Evolutionary conservation across 805 yeast species (phyloP), one percentile per base, ranked within the genome.

Genomic region (Yarrowia yakushimensis): DNA sequence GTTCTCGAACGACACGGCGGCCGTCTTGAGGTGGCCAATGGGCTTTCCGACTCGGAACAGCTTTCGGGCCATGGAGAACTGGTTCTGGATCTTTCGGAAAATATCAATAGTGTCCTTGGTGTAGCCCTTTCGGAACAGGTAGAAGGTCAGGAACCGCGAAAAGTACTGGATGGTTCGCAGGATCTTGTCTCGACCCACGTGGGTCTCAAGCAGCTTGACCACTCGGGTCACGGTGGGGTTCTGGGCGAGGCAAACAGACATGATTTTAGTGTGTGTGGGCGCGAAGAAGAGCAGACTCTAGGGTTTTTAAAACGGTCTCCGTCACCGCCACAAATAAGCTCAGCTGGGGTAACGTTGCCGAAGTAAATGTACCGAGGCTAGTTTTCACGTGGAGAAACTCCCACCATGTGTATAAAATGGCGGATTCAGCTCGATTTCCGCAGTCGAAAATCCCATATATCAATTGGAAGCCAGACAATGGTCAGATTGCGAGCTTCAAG

Each of bases 11-110:
- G 88, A 81, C 66, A 81, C 79, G 2, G 87, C 79, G 4, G 92
- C 88, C n/a, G 83, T 81, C 68, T 85, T 84, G 62, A 88, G 70
- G 71, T 87, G 90, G 50, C 68, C 68, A 69, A 92, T 76, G 0
- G 96, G 96, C 75, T 91, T 92, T 66, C 90, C 82, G 70, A 87
- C 84, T 70, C 97, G 83, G 78, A 92, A 76, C 22, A 91, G 85
- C 77, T 93, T 93, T 73, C 98, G 85, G 66, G 89, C 80, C 64
- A 86, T 73, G 1, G 89, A 81, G 30, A 90, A 81, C 66, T 87
- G 84, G 46, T 71, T 72, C 75, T 86, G 88, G 65, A 90, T 73
- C 22, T 80, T 77, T 67, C 80, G 81, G 72, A 84, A 80, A 64
- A 81, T 72, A 50, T 74, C 73, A 33, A 86, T 80, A 8, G 78